Conservation (phyloP, 352 stramenopile species). For the Phytophthora crassamura region DNA sequence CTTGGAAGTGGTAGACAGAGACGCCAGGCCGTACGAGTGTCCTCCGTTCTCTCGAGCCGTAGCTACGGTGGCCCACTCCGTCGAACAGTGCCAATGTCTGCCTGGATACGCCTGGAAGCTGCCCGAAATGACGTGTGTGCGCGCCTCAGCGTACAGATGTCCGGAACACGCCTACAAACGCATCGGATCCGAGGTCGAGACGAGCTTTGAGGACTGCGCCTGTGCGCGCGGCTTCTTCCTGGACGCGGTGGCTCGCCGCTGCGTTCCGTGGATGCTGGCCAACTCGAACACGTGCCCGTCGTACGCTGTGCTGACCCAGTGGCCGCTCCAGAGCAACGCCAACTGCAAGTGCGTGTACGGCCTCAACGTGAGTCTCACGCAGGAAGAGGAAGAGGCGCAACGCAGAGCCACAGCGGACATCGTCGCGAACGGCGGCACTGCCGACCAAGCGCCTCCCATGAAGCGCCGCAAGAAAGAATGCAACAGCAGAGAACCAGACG, state of each 20-base stretch:
- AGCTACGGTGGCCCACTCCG: constrained; percentile 60
- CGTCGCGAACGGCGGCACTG: constrained; percentile 11
- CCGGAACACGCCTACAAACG: constrained; percentile 62
- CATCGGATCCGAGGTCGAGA: constrained; percentile 42
- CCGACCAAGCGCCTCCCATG: constrained; percentile 23
- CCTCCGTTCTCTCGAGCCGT: constrained; percentile 66
- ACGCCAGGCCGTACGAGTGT: constrained; percentile 48
- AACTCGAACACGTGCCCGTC: constrained; percentile 71
- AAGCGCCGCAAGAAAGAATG: constrained; percentile 45
- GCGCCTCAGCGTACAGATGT: constrained; percentile 65
- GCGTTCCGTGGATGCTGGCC: constrained; percentile 71
- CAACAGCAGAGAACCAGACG: constrained; percentile 27
- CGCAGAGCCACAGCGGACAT: constrained; percentile 25
- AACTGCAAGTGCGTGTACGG: constrained; percentile 83
- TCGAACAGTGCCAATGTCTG: constrained; percentile 83
- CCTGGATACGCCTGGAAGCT: constrained; percentile 76
- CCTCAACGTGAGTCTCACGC: constrained; percentile 35
- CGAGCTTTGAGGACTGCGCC: constrained; percentile 66
- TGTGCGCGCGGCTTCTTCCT: constrained; percentile 78
- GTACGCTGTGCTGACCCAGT: constrained; percentile 69
- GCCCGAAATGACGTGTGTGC: constrained; percentile 70
- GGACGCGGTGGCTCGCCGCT: constrained; percentile 55
- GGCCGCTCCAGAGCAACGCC: constrained; percentile 75
- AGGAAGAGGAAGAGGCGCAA: constrained; percentile 22
- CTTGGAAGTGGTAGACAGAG: constrained; percentile 29